Evolutionary conservation across 2,329 filamentous ascomycete genomes (phyloP).

Genomic region (Tolypocladium inflatum): DNA sequence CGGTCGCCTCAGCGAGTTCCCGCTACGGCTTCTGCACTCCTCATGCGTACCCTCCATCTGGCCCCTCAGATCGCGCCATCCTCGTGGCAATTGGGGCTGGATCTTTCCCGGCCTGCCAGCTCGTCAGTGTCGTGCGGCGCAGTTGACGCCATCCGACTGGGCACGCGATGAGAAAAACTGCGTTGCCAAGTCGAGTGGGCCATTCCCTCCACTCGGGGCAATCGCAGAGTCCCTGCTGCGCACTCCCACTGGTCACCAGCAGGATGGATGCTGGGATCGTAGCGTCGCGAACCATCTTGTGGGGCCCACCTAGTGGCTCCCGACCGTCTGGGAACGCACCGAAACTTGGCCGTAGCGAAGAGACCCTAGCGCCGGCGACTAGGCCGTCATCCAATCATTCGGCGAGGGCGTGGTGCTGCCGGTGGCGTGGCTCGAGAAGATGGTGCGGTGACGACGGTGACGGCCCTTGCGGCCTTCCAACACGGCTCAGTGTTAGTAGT

Average conservation of each 20-base stretch:
- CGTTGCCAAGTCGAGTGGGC: constrained; percentile 3
- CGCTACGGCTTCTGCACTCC: neutral
- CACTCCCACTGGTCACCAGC: constrained; percentile 6
- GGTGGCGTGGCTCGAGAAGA: neutral
- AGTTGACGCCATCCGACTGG: neutral
- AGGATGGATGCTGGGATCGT: constrained; percentile 11
- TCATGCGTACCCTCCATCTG: neutral
- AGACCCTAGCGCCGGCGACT: constrained; percentile 11
- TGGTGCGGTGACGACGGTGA: neutral
- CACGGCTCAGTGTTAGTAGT: neutral
- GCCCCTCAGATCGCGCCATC: constrained; percentile 5
- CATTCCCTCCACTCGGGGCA: neutral
- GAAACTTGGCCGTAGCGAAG: constrained; percentile 14
- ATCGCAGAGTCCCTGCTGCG: neutral
- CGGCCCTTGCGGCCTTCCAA: neutral
- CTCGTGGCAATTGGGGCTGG: constrained; percentile 5
- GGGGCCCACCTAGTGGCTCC: constrained; percentile 18
- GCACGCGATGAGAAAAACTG: neutral
- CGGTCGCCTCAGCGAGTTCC: neutral
- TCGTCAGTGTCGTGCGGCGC: neutral
- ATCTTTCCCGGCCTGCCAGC: neutral
- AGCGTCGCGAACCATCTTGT: constrained; percentile 17
- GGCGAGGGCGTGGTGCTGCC: neutral
- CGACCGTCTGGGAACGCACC: constrained; percentile 23
- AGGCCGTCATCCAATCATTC: neutral